Base-by-base conservation (phyloP, 306 rosid genomes). In the Corylus avellana region DNA sequence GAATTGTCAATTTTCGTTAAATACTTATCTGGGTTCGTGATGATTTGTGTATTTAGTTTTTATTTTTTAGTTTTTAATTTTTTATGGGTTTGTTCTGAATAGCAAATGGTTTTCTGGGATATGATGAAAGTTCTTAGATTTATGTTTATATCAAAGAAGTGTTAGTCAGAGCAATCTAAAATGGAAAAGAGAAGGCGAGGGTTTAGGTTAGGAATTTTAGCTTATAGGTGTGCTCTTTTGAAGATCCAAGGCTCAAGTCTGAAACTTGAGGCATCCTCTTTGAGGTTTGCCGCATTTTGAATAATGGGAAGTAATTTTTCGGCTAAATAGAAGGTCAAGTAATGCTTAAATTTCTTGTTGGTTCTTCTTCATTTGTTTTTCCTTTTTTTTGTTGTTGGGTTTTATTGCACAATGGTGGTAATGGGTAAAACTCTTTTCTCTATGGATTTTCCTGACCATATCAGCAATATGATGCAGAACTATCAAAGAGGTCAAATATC, bases 401-500 rank as follows among this genome's bases (percentile, higher is more conserved):
- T 62, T 5, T 18, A 63, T 44, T 73, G 57, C 35, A 25, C 47
- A n/a, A 18, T 35, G 53, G 16, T 78, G 56, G 13, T 44, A 25
- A 12, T 56, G 42, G 55, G 75, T 59, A 67, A 32, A 73, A 49
- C 71, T 51, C 12, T 78, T 64, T 74, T 12, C 54, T 77, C 69
- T 51, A 75, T 20, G 75, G 50, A 50, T 18, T 61, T 70, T 76
- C 54, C 67, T 80, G 74, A 72, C 78, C 68, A 72, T 72, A 81
- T 64, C 51, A 7, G 67, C 70, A 22, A 61, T 83, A 80, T 79
- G 79, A 59, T 67, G 79, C 92, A 94, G 98, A 90, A 69, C 82
- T 84, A 87, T 83, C 84, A 81, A 83, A 75, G 85, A 81, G 95
- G 97, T 85, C 82, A 73, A 81, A 73, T 94, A 66, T 79, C 91